Percentiles rank a stretch among this genome's conserved stretches.
Conservation (phyloP, 2,329 filamentous ascomycete genomes). For the Phialemonium atrogriseum region DNA sequence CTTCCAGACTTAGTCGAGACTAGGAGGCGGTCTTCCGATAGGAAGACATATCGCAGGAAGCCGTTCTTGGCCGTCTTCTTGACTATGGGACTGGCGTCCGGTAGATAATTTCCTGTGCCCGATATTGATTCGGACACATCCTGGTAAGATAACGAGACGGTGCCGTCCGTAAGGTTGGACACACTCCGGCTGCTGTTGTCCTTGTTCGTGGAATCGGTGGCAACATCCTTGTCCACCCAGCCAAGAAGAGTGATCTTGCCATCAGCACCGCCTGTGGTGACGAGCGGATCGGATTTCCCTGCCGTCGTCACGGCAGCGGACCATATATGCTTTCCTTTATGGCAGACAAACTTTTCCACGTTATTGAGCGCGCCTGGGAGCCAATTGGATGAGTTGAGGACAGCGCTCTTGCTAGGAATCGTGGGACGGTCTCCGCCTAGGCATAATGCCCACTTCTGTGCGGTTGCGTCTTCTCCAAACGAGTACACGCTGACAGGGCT, state of each 20-base stretch:
- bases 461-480: slow-evolving; percentile 76
- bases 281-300: slow-evolving; percentile 25
- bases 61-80: slow-evolving; percentile 29
- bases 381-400: slow-evolving; percentile 1
- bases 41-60: slow-evolving; percentile 57
- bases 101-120: slow-evolving; percentile 13
- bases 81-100: slow-evolving; percentile 6
- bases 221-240: slow-evolving; percentile 2
- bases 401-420: too few species aligned
- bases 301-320: slow-evolving; percentile 43
- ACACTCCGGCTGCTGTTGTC: too few species aligned
- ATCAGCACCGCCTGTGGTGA: slow-evolving; percentile 81
- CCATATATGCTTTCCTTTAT: slow-evolving; percentile 90
- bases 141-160: slow-evolving; percentile 15
- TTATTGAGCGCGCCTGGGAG: slow-evolving; percentile 35
- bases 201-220: too few species aligned
- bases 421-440: slow-evolving; percentile 17
- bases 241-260: slow-evolving; percentile 51
- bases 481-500: slow-evolving; percentile 46
- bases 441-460: slow-evolving; percentile 59
- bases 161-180: too few species aligned
- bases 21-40: slow-evolving; percentile 44
- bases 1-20: slow-evolving; percentile 53
- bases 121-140: slow-evolving; percentile 20
- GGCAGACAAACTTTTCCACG: slow-evolving; percentile 49